Conservation (phyloP, 345 rosid species). For the Noccaea caerulescens region DNA sequence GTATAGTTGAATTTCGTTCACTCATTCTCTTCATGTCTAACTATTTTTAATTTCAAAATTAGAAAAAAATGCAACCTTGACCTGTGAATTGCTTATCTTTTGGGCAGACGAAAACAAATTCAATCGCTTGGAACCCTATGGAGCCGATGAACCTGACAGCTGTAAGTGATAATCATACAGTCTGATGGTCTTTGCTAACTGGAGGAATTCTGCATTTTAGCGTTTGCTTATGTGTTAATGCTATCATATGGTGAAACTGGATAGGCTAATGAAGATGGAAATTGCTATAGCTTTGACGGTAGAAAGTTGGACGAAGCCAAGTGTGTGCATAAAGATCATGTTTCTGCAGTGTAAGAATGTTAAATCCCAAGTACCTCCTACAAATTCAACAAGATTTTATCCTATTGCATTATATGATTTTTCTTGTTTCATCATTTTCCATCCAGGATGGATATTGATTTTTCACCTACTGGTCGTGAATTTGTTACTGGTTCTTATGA, state of each 20-base stretch:
- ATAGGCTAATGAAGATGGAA: slow-evolving; percentile 98
- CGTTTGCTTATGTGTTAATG: background rate
- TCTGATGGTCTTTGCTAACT: background rate
- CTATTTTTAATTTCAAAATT: background rate
- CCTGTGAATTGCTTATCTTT: slow-evolving; percentile 22
- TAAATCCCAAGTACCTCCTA: slow-evolving; percentile 1
- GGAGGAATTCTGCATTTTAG: slow-evolving; percentile 6
- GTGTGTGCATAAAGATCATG: slow-evolving; percentile 97
- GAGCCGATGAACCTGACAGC: slow-evolving; percentile 98
- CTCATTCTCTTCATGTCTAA: slow-evolving; percentile 13
- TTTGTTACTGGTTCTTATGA: slow-evolving; percentile 98
- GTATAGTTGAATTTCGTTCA: slow-evolving; percentile 46
- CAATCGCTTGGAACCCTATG: slow-evolving; percentile 97
- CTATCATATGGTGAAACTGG: slow-evolving; percentile 31
- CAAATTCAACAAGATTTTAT: background rate
- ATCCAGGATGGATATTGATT: slow-evolving; percentile 97
- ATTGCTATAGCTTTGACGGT: slow-evolving; percentile 87
- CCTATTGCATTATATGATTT: background rate
- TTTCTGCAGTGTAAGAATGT: slow-evolving; percentile 91
- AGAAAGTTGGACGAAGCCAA: slow-evolving; percentile 87
- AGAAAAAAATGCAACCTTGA: background rate
- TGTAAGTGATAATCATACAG: slow-evolving; percentile 57
- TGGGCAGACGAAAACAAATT: slow-evolving; percentile 84
- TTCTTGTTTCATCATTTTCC: slow-evolving; percentile 30
- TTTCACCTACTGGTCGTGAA: slow-evolving; percentile 97